phyloP scores from a whole-genome alignment of 2,329 filamentous ascomycete genomes.

The Clarireedia homoeocarpa region DNA sequence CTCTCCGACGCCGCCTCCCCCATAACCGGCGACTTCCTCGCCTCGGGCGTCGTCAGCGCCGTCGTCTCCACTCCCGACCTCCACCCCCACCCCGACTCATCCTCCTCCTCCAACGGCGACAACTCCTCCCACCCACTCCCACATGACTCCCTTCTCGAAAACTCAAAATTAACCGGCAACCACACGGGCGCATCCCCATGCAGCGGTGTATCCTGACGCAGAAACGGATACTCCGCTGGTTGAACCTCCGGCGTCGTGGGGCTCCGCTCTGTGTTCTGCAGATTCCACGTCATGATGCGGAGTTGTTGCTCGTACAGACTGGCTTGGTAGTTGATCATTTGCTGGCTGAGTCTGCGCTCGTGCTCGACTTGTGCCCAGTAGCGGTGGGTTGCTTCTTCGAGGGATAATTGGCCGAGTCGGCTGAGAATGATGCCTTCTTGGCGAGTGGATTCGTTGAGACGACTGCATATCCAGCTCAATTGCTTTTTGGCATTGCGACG shows the following conservation, averaged over 20 bases:
- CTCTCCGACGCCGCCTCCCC: background rate
- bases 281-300: background rate
- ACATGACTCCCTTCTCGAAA: background rate
- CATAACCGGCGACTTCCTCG: background rate
- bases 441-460: slow-evolving; percentile 37
- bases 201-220: background rate
- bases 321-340: background rate
- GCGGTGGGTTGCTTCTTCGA: slow-evolving; percentile 41
- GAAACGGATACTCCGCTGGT: background rate
- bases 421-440: slow-evolving; percentile 40
- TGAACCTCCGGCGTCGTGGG: background rate
- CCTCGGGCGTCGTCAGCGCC: background rate
- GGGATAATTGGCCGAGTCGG: slow-evolving; percentile 41
- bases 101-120: background rate
- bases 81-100: background rate
- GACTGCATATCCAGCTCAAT: slow-evolving; percentile 34
- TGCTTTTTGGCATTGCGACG: slow-evolving; percentile 30
- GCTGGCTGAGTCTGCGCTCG: background rate
- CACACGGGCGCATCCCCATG: background rate
- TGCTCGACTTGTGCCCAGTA: slow-evolving; percentile 21
- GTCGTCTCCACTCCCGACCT: background rate
- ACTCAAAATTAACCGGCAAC: background rate
- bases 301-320: background rate
- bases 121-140: background rate
- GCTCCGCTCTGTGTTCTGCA: background rate